Conservation (phyloP, 78 protist genomes). For the Dictyostelium capitatum region DNA sequence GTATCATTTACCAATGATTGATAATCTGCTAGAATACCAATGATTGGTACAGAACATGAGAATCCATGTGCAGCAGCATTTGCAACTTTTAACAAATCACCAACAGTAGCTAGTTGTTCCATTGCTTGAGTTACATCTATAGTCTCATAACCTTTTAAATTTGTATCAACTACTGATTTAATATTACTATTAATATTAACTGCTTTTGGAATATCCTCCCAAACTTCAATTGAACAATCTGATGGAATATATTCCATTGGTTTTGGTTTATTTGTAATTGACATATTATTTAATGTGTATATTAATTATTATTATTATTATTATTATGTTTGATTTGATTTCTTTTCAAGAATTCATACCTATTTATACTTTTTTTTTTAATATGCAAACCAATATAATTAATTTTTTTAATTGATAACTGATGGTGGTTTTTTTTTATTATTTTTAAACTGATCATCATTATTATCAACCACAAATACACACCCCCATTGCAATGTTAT, state of each 20-base stretch:
- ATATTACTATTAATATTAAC: not conserved
- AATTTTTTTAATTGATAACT: no score
- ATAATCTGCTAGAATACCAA: not conserved
- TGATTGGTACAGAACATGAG: not conserved
- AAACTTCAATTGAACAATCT: not conserved
- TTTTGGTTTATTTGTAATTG: not conserved
- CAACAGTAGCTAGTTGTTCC: not conserved
- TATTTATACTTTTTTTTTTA: no score
- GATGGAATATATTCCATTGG: not conserved
- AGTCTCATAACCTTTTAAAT: not conserved
- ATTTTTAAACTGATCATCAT: no score
- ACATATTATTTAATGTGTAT: not conserved
- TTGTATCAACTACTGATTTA: not conserved
- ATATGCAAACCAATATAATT: no score
- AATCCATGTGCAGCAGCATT: conserved; percentile 5
- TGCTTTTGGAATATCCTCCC: conserved; percentile 2
- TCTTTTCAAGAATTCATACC: no score
- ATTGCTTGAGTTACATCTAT: not conserved
- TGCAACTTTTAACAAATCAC: not conserved
- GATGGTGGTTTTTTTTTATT: no score
- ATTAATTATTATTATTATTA: no score
- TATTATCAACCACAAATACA: no score
- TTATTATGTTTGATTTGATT: no score
- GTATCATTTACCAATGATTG: conserved; percentile 4
- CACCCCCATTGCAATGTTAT: no score